Base-by-base conservation (phyloP, 805 yeast species). In the Metschnikowia kofuensis region DNA sequence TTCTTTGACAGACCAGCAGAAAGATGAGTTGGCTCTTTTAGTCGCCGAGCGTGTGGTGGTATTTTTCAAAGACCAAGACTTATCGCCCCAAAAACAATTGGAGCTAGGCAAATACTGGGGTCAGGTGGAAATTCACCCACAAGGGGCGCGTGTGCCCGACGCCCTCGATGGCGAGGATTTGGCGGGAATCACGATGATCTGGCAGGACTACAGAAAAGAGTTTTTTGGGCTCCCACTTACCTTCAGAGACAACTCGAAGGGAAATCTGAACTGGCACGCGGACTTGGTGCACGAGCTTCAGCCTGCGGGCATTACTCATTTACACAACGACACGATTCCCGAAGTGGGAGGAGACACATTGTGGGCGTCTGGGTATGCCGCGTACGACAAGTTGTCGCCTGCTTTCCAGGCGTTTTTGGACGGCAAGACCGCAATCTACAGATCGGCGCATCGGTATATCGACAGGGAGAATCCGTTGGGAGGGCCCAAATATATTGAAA, bases 281-380 rank as follows among this genome's bases (percentile, higher is more conserved):
- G 83, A 79, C 59, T 67, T 80, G 42, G 74, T 74, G 37, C 82
- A 78, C 53, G 84, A 79, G 65, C 65, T 68, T 35, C 78, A 76
- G 45, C 83, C 84, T 3, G 76, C 84, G 1, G 81, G 79, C 21
- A 65, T 75, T 52, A 79, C 85, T 2, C 76, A 74, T 52, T 66
- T 81, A 52, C 78, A 78, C 54, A 67, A 74, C 55, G 79, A 78
- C 55, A 67, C 78, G 12, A 69, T 75, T 28, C 80, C 82, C 11
- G 57, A 59, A 2, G 70, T 69, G 32, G 83, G 83, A 44, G 83
- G 83, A 52, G 83, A 79, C 59, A 79, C 83, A n/a, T 53, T 67
- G 13, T 78, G 80, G 80, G 59, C 76, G 6, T 73, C 79, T 37
- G 82, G 82, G 14, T 78, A 78, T 55, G 83, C 72, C 44, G 32